Evolutionary conservation across 148 eudicot species (phyloP).

Genomic region (Amaranthus hypochondriacus): DNA sequence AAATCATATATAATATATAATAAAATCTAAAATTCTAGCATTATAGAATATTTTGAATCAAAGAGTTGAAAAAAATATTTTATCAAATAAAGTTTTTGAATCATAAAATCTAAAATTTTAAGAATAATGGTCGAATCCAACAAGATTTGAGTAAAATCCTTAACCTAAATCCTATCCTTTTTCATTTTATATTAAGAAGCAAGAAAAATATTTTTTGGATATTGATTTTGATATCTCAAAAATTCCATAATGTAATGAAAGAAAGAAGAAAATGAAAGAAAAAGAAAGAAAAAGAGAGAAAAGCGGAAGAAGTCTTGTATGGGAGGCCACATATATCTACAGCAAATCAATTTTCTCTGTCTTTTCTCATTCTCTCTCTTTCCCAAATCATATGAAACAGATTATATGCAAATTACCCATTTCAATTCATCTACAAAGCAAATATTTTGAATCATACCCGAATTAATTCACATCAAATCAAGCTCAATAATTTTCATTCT

Average conservation of each 20-base stretch:
- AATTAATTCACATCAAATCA: conserved; percentile 3
- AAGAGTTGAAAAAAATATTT: too few species aligned
- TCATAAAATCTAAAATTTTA: too few species aligned
- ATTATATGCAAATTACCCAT: conserved; percentile 14
- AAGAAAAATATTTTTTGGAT: not conserved
- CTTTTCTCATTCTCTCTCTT: not conserved
- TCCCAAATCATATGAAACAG: conserved; percentile 15
- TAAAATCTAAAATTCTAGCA: too few species aligned
- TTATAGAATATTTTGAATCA: too few species aligned
- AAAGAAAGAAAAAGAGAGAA: conserved; percentile 33
- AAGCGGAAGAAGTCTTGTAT: conserved; percentile 45
- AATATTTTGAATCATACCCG: conserved; percentile 22
- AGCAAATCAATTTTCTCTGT: conserved; percentile 12
- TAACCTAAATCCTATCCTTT: not conserved
- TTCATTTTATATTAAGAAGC: conserved; percentile 1
- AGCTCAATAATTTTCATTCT: not conserved
- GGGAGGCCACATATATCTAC: conserved; percentile 33
- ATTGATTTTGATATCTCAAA: conserved; percentile 1
- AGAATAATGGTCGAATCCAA: too few species aligned
- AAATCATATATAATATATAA: too few species aligned
- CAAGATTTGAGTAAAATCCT: too few species aligned
- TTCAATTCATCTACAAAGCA: conserved; percentile 16
- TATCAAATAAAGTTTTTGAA: too few species aligned
- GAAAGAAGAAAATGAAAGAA: conserved; percentile 4
- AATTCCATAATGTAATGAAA: conserved; percentile 17